Conservation (phyloP, 2,329 filamentous ascomycete genomes). For the Exophiala spinifera region DNA sequence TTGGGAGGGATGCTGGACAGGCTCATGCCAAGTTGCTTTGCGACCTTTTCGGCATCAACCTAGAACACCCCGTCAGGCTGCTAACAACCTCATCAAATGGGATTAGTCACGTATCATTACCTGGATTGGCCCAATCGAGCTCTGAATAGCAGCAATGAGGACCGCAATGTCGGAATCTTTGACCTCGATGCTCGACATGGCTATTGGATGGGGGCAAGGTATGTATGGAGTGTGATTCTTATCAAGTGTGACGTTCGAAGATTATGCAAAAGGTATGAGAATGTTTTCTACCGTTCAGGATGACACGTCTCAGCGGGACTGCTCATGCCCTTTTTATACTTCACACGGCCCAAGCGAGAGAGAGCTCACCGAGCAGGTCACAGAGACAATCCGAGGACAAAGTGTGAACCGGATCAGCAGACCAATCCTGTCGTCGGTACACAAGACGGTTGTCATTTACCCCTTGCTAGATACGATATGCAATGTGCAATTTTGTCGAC, state of each 20-base stretch:
- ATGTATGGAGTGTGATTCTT: background rate
- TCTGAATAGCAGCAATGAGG: constrained; percentile 22
- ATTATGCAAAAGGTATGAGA: background rate
- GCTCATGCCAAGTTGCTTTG: constrained; percentile 21
- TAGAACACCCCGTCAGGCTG: constrained; percentile 1
- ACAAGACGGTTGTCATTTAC: background rate
- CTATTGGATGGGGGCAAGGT: background rate
- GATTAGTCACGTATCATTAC: constrained; percentile 1
- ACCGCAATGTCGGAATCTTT: constrained; percentile 21
- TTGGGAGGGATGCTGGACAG: constrained; percentile 22
- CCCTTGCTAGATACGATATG: background rate
- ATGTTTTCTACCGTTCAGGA: background rate
- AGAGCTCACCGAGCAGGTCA: background rate
- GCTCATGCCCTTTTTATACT: background rate
- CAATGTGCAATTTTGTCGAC: background rate
- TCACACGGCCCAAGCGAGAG: background rate
- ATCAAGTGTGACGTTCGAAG: background rate
- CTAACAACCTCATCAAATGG: no score
- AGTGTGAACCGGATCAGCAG: background rate
- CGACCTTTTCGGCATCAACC: constrained; percentile 22
- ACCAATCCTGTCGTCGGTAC: background rate
- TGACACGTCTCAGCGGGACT: background rate
- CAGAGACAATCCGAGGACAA: background rate
- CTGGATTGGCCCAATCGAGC: constrained; percentile 22
- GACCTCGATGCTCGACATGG: constrained; percentile 17